Percentiles rank a stretch among this genome's conserved stretches.
phyloP scores from a whole-genome alignment of 2,329 filamentous ascomycete genomes.

The Paracoccidioides brasiliensis region DNA sequence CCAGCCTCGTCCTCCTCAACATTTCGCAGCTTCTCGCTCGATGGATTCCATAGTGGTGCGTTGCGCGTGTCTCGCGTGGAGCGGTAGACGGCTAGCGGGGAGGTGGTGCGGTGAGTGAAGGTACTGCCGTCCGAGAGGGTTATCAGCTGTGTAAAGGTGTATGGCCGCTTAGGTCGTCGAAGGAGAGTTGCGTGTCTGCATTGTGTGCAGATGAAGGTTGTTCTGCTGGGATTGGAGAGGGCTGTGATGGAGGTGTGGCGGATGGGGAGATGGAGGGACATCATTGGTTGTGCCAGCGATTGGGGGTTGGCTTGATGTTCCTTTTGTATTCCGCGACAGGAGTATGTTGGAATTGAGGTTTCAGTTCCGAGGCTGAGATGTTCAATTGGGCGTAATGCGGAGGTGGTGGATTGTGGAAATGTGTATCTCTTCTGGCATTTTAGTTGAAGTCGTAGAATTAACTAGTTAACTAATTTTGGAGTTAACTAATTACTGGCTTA shows the following conservation, averaged over 20 bases:
- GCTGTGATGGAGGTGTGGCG: conserved; percentile 13
- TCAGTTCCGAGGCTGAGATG: conserved; percentile 11
- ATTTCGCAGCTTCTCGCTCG: conserved; percentile 64
- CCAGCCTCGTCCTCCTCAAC: conserved; percentile 94
- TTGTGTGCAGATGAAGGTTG: conserved; percentile 42
- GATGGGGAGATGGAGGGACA: conserved; percentile 22
- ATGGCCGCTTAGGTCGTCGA: conserved; percentile 76
- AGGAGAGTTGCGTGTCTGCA: conserved; percentile 74
- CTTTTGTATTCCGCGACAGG: conserved; percentile 9
- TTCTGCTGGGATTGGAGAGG: conserved; percentile 16
- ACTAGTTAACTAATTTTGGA: neutral
- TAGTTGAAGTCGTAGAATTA: conserved; percentile 5
- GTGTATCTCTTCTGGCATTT: neutral
- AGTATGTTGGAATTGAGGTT: neutral
- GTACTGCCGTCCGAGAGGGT: conserved; percentile 84
- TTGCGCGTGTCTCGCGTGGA: conserved; percentile 76
- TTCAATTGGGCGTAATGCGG: neutral
- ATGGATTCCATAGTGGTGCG: conserved; percentile 82
- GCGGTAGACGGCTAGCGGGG: conserved; percentile 44
- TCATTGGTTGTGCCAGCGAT: neutral
- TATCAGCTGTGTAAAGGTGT: conserved; percentile 93
- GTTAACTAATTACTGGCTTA: conserved; percentile 13
- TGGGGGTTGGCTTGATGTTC: conserved; percentile 9
- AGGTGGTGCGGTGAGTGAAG: conserved; percentile 43
- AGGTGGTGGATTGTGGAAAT: conserved; percentile 17